phyloP scores from a whole-genome alignment of 2,329 filamentous ascomycete genomes.

The Penicillium janthinellum region DNA sequence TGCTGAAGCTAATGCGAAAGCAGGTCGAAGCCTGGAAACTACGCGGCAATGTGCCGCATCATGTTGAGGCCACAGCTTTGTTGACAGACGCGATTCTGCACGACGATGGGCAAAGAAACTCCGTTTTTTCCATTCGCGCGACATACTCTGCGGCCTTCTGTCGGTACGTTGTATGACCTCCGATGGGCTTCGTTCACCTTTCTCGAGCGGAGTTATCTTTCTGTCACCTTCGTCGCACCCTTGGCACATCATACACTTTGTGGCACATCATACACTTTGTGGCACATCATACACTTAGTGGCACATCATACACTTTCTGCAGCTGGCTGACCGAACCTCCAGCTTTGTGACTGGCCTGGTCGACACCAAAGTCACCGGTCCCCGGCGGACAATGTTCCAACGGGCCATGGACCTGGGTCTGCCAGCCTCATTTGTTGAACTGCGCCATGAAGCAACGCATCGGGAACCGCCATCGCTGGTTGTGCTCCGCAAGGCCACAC shows the following conservation, averaged over 20 bases:
- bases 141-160: slow-evolving; percentile 51
- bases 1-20: neutral
- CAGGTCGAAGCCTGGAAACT: slow-evolving; percentile 50
- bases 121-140: slow-evolving; percentile 48
- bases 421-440: slow-evolving; percentile 76
- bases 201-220: too few species aligned
- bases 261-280: too few species aligned
- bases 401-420: slow-evolving; percentile 45
- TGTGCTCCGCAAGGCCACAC: slow-evolving; percentile 69
- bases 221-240: too few species aligned
- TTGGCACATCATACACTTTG: neutral
- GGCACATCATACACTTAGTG: too few species aligned
- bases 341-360: slow-evolving; percentile 51
- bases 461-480: slow-evolving; percentile 78
- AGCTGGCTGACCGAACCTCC: slow-evolving; percentile 4
- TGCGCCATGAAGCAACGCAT: slow-evolving; percentile 87
- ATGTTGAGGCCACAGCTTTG: slow-evolving; percentile 50
- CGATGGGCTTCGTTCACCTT: neutral
- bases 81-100: slow-evolving; percentile 50
- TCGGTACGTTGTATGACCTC: slow-evolving; percentile 35
- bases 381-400: slow-evolving; percentile 49
- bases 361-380: slow-evolving; percentile 46
- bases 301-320: neutral
- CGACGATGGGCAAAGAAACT: slow-evolving; percentile 44
- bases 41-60: slow-evolving; percentile 48